Evolutionary conservation across 345 rosid species (phyloP).

Genomic region (Eucalyptus erythrocorys): DNA sequence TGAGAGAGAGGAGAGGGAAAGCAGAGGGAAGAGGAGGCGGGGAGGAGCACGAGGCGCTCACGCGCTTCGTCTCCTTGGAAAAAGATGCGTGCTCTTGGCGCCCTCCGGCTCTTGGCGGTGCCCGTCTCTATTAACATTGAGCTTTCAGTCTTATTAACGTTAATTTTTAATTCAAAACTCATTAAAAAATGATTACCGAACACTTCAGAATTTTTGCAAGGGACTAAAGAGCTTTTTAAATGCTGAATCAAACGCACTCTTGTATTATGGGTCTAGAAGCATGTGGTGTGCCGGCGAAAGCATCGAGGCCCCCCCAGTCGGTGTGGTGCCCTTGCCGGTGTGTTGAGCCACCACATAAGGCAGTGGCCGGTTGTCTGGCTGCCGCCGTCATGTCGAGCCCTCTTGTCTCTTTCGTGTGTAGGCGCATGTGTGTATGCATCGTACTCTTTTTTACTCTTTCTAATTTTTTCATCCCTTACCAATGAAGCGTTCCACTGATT

Average conservation of each 20-base stretch:
- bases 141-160: too few relatives aligned
- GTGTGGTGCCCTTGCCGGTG: background rate
- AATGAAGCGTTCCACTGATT: fast-evolving
- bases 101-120: too few relatives aligned
- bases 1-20: background rate
- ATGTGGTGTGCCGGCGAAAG: background rate
- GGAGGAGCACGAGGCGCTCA: background rate
- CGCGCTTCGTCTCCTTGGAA: background rate
- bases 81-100: background rate
- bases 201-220: too few relatives aligned
- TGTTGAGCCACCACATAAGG: fast-evolving
- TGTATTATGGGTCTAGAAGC: too few relatives aligned
- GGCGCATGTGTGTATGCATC: fast-evolving
- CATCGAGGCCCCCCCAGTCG: background rate
- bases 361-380: background rate
- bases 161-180: too few relatives aligned
- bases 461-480: background rate
- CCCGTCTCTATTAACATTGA: too few relatives aligned
- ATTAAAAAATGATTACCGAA: too few relatives aligned
- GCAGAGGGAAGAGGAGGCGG: background rate
- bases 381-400: background rate
- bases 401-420: background rate
- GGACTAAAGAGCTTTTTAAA: too few relatives aligned
- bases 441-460: background rate
- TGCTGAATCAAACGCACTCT: too few relatives aligned